A percentile compares a stretch with the other conserved stretches of the same genome.
These are phyloP conservation scores for Tubosaeta sp. DNA, from an alignment of 768 basidiomycete species.

Conservation along the genomic window DNA sequence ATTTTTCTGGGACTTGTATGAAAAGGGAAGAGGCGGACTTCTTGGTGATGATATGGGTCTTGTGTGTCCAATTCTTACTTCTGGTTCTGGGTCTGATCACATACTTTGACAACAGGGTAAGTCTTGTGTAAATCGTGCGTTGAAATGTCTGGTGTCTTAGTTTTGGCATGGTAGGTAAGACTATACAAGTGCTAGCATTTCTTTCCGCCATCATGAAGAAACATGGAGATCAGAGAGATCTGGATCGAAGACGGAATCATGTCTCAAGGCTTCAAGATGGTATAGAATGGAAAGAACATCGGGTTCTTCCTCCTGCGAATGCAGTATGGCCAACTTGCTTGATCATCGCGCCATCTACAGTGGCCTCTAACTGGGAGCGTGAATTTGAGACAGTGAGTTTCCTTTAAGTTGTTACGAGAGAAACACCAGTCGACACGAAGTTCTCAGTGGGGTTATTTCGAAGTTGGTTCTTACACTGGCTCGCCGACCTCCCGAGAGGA, in stretches of 20 bases:
- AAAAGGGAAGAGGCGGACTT: constrained; percentile 66
- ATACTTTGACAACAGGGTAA: constrained; percentile 21
- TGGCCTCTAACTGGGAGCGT: constrained; percentile 85
- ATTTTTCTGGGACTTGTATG: constrained; percentile 77
- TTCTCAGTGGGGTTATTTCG: constrained; percentile 89
- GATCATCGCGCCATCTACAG: constrained; percentile 81
- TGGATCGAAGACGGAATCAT: constrained; percentile 59
- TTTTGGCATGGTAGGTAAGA: constrained; percentile 60
- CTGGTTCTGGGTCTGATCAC: background rate
- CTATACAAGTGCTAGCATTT: constrained; percentile 88
- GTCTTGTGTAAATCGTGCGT: constrained; percentile 2
- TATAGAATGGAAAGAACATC: constrained; percentile 46
- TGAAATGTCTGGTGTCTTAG: constrained; percentile 1
- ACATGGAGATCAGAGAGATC: constrained; percentile 57
- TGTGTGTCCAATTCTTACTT: constrained; percentile 32
- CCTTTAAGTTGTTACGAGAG: background rate
- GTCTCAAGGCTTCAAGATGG: constrained; percentile 65
- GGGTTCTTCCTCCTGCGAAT: constrained; percentile 61
- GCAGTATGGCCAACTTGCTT: constrained; percentile 82
- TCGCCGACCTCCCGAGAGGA: constrained; percentile 46
- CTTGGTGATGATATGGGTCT: constrained; percentile 97
- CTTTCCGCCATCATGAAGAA: constrained; percentile 92
- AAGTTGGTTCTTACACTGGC: constrained; percentile 70
- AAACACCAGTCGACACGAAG: background rate
- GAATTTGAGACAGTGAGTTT: constrained; percentile 73